Evolutionary conservation across 257 asterid species (phyloP).

Genomic region (Apocynum venetum): DNA sequence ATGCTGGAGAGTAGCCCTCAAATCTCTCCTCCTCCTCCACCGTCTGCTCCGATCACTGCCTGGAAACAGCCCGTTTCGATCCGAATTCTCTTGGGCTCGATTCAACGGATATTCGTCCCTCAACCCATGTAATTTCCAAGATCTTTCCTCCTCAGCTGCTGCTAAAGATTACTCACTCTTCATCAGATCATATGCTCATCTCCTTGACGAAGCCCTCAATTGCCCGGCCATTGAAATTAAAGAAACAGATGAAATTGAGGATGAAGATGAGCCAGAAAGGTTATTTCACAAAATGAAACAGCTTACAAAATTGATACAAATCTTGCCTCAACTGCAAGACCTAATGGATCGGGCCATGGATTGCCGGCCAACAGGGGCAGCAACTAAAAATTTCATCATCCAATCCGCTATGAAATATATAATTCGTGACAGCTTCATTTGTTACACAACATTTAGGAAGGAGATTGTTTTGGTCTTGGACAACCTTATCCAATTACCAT

Average conservation of each 20-base stretch:
- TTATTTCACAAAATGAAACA: conserved; percentile 20
- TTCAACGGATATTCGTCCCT: conserved; percentile 39
- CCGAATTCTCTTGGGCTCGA: conserved; percentile 47
- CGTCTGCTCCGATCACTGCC: conserved; percentile 50
- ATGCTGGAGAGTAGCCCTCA: conserved; percentile 66
- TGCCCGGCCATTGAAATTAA: conserved; percentile 16
- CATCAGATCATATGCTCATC: conserved; percentile 51
- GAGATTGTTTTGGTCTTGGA: conserved; percentile 46
- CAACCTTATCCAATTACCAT: conserved; percentile 48
- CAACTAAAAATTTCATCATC: conserved; percentile 40
- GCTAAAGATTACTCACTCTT: conserved; percentile 48
- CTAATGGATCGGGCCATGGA: conserved; percentile 52
- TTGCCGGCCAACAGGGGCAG: conserved; percentile 49
- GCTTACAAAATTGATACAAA: conserved; percentile 30
- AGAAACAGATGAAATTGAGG: neutral
- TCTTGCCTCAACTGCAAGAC: conserved; percentile 56
- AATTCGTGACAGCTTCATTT: conserved; percentile 45
- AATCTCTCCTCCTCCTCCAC: conserved; percentile 64
- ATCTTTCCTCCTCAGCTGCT: conserved; percentile 38
- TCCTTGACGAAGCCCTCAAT: conserved; percentile 53
- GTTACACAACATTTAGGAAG: conserved; percentile 36
- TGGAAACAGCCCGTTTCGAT: conserved; percentile 25
- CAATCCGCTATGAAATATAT: conserved; percentile 49
- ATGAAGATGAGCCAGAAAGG: neutral
- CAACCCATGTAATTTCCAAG: conserved; percentile 50